These are phyloP conservation scores for Cytospora mali DNA, from an alignment of 2,329 filamentous ascomycete genomes.

Conservation along the genomic window DNA sequence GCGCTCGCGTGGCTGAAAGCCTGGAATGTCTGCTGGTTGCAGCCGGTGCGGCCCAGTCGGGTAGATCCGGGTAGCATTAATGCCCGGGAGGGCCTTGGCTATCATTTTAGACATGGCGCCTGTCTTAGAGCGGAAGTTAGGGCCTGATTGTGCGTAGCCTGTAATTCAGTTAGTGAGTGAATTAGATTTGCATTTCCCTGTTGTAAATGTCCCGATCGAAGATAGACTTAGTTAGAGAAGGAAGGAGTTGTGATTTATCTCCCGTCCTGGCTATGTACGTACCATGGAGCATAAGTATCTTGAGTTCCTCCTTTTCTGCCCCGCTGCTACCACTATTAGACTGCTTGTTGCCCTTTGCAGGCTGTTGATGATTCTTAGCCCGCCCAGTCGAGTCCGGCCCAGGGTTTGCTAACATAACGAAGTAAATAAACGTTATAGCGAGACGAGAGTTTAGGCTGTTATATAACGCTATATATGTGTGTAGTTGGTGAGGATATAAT, in stretches of 20 bases:
- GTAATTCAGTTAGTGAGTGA: neutral
- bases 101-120: slow-evolving; percentile 24
- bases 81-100: slow-evolving; percentile 21
- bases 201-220: too few relatives aligned
- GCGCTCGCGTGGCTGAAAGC: slow-evolving; percentile 19
- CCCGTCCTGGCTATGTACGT: neutral
- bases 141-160: slow-evolving; percentile 25
- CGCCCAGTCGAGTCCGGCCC: neutral
- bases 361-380: neutral
- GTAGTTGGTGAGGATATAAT: too few relatives aligned
- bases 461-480: too few relatives aligned
- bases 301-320: slow-evolving; percentile 19
- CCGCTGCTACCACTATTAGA: neutral
- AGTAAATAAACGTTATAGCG: neutral
- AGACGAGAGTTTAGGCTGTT: neutral
- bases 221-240: too few relatives aligned
- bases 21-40: slow-evolving; percentile 20
- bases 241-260: too few relatives aligned
- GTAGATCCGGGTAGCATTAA: slow-evolving; percentile 21
- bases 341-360: slow-evolving; percentile 7
- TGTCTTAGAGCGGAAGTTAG: slow-evolving; percentile 21
- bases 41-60: slow-evolving; percentile 24
- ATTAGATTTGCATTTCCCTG: neutral
- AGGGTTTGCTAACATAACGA: slow-evolving; percentile 10
- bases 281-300: slow-evolving; percentile 26